Conservation (phyloP, 2,329 filamentous ascomycete genomes). For the Capronia americana region DNA sequence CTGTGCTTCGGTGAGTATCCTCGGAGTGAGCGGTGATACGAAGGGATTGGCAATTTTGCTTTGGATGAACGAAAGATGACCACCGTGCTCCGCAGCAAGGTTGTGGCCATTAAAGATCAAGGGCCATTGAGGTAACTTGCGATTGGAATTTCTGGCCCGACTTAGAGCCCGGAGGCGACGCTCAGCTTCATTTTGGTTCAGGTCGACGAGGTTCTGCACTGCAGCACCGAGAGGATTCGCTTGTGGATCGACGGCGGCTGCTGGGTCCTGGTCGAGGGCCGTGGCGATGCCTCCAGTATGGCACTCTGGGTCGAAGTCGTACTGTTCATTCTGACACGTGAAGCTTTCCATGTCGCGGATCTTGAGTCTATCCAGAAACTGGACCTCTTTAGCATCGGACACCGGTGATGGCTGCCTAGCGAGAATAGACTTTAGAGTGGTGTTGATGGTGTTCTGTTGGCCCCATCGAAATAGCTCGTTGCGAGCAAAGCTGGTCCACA, state of each 20-base stretch:
- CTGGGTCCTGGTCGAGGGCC: neutral
- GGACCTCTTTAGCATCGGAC: constrained; percentile 17
- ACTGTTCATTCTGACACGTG: constrained; percentile 23
- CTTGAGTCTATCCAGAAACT: constrained; percentile 21
- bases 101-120: constrained; percentile 40
- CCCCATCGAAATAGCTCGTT: constrained; percentile 39
- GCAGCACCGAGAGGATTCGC: neutral
- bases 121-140: constrained; percentile 36
- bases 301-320: constrained; percentile 24
- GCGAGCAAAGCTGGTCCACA: constrained; percentile 32
- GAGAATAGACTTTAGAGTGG: constrained; percentile 28
- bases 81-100: constrained; percentile 42
- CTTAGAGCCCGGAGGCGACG: neutral
- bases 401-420: neutral
- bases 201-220: neutral
- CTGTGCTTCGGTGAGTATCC: constrained; percentile 66
- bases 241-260: neutral
- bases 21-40: constrained; percentile 57
- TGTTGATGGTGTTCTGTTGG: constrained; percentile 39
- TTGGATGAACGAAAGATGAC: constrained; percentile 36
- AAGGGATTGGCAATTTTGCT: constrained; percentile 34
- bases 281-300: constrained; percentile 28
- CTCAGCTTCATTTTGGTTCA: neutral
- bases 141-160: neutral
- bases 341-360: constrained; percentile 37